A percentile compares a stretch with the other conserved stretches of the same genome.
Conservation (phyloP, 352 stramenopile genomes). For the Phytophthora pistaciae region DNA sequence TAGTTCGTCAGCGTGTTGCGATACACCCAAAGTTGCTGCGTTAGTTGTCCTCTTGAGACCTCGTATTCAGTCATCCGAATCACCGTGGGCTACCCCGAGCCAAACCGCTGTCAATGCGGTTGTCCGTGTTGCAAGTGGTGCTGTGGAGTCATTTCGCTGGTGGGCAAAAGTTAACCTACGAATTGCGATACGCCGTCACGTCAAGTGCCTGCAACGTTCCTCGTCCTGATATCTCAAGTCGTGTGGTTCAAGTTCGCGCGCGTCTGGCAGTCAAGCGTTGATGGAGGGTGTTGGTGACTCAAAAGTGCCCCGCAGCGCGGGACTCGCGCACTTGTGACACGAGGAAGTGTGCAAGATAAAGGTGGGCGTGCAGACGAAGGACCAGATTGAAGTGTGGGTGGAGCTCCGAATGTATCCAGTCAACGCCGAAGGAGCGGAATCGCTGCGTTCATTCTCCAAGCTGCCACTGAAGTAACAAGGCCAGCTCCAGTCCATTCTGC, state of each 20-base stretch:
- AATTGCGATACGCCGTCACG: conserved; percentile 23
- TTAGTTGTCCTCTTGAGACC: too few species aligned
- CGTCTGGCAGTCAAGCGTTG: conserved; percentile 2
- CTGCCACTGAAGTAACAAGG: conserved; percentile 14
- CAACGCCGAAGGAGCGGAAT: not conserved
- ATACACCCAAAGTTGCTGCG: too few species aligned
- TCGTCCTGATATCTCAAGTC: conserved; percentile 33
- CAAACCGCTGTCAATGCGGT: too few species aligned
- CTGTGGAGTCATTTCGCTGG: conserved; percentile 23
- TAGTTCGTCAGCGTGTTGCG: too few species aligned
- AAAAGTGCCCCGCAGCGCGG: conserved; percentile 13
- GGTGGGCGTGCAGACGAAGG: conserved; percentile 21
- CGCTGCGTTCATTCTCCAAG: conserved; percentile 22
- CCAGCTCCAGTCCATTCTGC: not conserved
- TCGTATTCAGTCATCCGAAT: too few species aligned
- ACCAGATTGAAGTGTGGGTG: conserved; percentile 21
- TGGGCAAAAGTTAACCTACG: conserved; percentile 31
- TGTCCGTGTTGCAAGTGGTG: too few species aligned
- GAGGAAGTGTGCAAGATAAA: conserved; percentile 7
- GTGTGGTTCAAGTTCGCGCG: conserved; percentile 5
- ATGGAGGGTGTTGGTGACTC: conserved; percentile 15
- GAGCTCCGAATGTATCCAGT: conserved; percentile 6
- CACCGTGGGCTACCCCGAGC: too few species aligned
- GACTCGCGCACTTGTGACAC: conserved; percentile 21
- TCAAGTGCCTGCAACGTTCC: conserved; percentile 14